Base-by-base conservation (phyloP, 257 asterid genomes). In the Ballota nigra region DNA sequence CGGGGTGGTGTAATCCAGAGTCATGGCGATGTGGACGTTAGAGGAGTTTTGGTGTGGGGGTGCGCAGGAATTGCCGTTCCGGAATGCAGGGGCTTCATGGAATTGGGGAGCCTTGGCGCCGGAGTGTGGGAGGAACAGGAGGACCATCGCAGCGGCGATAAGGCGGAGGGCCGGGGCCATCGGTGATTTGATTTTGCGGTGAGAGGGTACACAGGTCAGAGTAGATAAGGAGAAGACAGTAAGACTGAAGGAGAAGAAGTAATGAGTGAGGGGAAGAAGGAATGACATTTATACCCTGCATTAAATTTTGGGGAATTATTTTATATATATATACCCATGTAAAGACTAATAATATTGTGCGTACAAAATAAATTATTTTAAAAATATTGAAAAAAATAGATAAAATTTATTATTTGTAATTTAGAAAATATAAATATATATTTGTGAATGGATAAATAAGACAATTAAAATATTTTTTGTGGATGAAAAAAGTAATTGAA, bases 11-110 rank as follows among this genome's bases (percentile, higher is more conserved):
- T 85, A 86, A 75, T 92, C 98, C 0, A 92, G 86, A 0, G 98
- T 88, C 97, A 92, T 85, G 66, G 98, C 90, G 57, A 92, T 82
- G 86, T 92, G 98, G 67, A 92, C 87, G 34, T 75, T 36, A 77
- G 79, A 69, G 71, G 83, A 57, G 24, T 76, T 52, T 68, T 77
- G 74, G n/a, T 61, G 66, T 3, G 87, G 81, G 20, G 78, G 70
- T 6, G 86, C 75, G 77, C 96, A 90, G 49, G 73, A 45, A 5
- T 83, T 68, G 33, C 95, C 97, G 79, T 92, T 92, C 64, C 95
- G 88, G 82, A 92, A 92, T 75, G 96, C 96, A 0, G 97, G 96
- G 0, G 97, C 96, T 73, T 92, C 97, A 4, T 76, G 80, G 87
- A 92, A 92, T 68, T 82, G 87, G 0, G 83, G 92, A 61, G 66